Percentiles rank a stretch among this genome's conserved stretches.
phyloP scores from a whole-genome alignment of 495 filamentous ascomycete species.

The Melanomma pulvis-pyrius region DNA sequence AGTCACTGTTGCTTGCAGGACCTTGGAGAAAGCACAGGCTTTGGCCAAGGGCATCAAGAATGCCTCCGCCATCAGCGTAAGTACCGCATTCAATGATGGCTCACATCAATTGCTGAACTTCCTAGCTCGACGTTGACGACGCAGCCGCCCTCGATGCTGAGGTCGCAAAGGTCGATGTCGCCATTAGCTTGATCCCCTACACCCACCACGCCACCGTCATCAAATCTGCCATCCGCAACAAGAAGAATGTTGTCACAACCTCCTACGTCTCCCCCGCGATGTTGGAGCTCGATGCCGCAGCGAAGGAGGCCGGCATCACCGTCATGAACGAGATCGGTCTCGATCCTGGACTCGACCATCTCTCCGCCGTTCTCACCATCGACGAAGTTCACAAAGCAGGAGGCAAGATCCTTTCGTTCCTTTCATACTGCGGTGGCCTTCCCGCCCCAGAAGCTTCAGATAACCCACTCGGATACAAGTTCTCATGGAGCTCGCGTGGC shows the following conservation, averaged over 20 bases:
- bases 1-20: conserved; percentile 90
- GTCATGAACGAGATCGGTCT: conserved; percentile 98
- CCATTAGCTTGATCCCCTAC: conserved; percentile 77
- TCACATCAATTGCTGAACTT: conserved; percentile 47
- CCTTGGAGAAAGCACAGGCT: conserved; percentile 72
- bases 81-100: background rate
- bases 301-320: conserved; percentile 91
- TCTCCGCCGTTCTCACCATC: conserved; percentile 90
- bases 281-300: conserved; percentile 78
- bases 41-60: conserved; percentile 72
- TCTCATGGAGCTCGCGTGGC: conserved; percentile 73
- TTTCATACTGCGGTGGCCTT: conserved; percentile 87
- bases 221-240: conserved; percentile 88
- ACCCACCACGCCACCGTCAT: conserved; percentile 89
- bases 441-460: conserved; percentile 80
- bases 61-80: conserved; percentile 49
- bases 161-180: conserved; percentile 73
- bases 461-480: conserved; percentile 97
- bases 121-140: conserved; percentile 82
- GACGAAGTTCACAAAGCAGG: conserved; percentile 78
- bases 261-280: conserved; percentile 92
- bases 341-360: conserved; percentile 67
- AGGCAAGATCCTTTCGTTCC: conserved; percentile 82
- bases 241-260: conserved; percentile 97
- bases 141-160: conserved; percentile 73